Evolutionary conservation across 1,284 basidiomycete species (phyloP).

Genomic region (Inonotus obliquus): DNA sequence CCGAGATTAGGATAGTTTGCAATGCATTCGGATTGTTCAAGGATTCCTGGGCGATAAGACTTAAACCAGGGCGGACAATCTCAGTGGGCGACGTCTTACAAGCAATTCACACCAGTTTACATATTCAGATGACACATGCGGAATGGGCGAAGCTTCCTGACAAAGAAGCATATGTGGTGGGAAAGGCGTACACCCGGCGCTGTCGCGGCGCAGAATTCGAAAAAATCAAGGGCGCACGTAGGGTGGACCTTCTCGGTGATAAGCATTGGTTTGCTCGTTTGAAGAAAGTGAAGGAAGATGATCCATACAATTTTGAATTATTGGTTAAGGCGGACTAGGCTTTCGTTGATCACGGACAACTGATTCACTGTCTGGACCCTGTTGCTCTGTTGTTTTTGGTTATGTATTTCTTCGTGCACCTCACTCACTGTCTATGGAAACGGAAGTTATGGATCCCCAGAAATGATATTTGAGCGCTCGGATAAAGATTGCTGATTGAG

Average conservation of each 20-base stretch:
- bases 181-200: slow-evolving; percentile 12
- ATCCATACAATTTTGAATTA: slow-evolving; percentile 10
- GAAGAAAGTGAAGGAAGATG: slow-evolving; percentile 2
- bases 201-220: slow-evolving; percentile 9
- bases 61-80: slow-evolving; percentile 9
- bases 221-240: slow-evolving; percentile 10
- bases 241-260: slow-evolving; percentile 14
- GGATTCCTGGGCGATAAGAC: slow-evolving; percentile 4
- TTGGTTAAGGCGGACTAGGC: slow-evolving; percentile 5
- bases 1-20: slow-evolving; percentile 4
- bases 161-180: not conserved
- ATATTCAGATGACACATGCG: slow-evolving; percentile 11
- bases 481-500: no score
- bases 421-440: no score
- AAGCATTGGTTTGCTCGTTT: slow-evolving; percentile 15
- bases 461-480: no score
- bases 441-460: no score
- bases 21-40: slow-evolving; percentile 5
- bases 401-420: no score
- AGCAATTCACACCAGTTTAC: slow-evolving; percentile 1
- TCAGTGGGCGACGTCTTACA: slow-evolving; percentile 6
- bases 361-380: no score
- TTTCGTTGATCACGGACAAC: no score
- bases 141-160: slow-evolving; percentile 13
- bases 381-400: no score